These are phyloP conservation scores for Sclerotinia sclerotiorum DNA, from an alignment of 2,329 filamentous ascomycete species.

Conservation along the genomic window DNA sequence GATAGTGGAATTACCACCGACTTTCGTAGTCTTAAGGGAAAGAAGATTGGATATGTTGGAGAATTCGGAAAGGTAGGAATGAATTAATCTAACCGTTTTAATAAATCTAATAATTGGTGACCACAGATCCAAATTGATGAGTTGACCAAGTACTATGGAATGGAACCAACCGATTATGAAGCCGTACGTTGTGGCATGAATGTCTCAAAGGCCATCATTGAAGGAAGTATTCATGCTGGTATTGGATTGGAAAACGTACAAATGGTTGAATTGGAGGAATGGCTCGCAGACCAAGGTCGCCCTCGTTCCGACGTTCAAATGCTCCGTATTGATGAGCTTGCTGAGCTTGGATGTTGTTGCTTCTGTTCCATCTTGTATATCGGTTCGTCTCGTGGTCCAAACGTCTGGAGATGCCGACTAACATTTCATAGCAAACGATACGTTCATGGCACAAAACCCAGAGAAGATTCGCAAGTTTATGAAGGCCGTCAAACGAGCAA, in stretches of 20 bases:
- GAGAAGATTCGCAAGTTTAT: slow-evolving; percentile 68
- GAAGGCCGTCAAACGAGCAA: slow-evolving; percentile 71
- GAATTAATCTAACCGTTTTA: neutral
- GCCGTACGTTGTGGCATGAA: slow-evolving; percentile 81
- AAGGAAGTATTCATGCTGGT: slow-evolving; percentile 70
- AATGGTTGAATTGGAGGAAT: slow-evolving; percentile 79
- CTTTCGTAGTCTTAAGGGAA: slow-evolving; percentile 73
- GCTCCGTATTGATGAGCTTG: slow-evolving; percentile 78
- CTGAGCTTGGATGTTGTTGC: slow-evolving; percentile 78
- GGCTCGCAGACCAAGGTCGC: slow-evolving; percentile 63
- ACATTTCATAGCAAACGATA: slow-evolving; percentile 54
- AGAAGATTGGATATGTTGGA: slow-evolving; percentile 76
- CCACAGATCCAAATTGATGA: slow-evolving; percentile 75
- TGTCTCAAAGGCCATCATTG: slow-evolving; percentile 73
- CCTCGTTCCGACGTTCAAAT: slow-evolving; percentile 70
- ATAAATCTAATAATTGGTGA: slow-evolving; percentile 1
- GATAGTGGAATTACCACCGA: slow-evolving; percentile 71
- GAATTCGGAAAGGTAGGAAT: slow-evolving; percentile 66
- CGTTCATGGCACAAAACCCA: slow-evolving; percentile 64
- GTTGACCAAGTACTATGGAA: slow-evolving; percentile 74
- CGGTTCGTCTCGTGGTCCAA: slow-evolving; percentile 43
- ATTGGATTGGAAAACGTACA: slow-evolving; percentile 79
- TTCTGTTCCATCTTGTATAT: slow-evolving; percentile 83
- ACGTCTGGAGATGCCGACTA: neutral
- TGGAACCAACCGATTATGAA: slow-evolving; percentile 71